Evolutionary conservation across 2,329 filamentous ascomycete species (phyloP).

Genomic region (Phyllosticta citriasiana): DNA sequence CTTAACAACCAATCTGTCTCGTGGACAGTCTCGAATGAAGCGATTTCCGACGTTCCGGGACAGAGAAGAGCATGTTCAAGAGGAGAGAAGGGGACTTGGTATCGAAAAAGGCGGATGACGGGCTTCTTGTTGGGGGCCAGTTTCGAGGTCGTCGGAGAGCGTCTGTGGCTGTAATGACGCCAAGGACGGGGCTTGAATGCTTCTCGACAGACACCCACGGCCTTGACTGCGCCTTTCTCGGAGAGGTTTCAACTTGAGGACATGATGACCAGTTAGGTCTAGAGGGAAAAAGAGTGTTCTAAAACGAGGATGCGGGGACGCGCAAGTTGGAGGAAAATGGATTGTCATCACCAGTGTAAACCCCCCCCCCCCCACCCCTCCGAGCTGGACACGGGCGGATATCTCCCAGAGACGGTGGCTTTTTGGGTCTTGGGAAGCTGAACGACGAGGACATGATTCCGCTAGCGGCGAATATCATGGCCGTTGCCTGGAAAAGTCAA

Average conservation of each 20-base stretch:
- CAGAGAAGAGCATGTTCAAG: neutral
- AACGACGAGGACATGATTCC: neutral
- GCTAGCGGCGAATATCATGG: neutral
- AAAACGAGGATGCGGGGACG: neutral
- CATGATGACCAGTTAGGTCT: neutral
- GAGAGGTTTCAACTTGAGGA: neutral
- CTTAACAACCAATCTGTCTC: neutral
- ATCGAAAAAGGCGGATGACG: neutral
- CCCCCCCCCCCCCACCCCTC: too few species aligned
- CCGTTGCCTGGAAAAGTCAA: neutral
- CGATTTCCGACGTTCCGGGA: neutral
- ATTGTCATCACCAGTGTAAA: neutral
- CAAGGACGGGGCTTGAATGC: neutral
- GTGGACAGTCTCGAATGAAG: neutral
- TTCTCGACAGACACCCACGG: neutral
- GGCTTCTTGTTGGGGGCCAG: neutral
- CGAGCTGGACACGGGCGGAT: neutral
- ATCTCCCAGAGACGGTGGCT: neutral
- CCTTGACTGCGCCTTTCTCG: neutral
- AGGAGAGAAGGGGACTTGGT: neutral
- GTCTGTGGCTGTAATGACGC: neutral
- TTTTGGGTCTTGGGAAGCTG: neutral
- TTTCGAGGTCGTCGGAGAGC: neutral
- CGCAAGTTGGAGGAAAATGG: neutral
- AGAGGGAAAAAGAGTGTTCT: neutral